These are phyloP conservation scores for Crassisporium funariophilum DNA, from an alignment of 768 basidiomycete genomes.

Conservation along the genomic window DNA sequence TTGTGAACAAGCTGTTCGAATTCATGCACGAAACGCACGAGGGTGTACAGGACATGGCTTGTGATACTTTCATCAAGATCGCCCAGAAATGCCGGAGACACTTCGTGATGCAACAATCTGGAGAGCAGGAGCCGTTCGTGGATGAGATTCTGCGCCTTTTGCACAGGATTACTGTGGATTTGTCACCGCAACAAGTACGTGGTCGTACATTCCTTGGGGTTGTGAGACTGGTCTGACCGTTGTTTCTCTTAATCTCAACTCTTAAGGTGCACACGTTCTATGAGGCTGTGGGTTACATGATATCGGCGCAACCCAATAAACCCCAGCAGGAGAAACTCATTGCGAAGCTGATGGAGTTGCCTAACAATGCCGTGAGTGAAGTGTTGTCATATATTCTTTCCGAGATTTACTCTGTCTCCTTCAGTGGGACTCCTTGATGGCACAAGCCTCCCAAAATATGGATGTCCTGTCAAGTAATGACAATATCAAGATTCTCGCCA, in stretches of 20 bases:
- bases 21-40: conserved; percentile 99
- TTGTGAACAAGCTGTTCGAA: conserved; percentile 99
- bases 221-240: conserved; percentile 16
- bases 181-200: conserved; percentile 82
- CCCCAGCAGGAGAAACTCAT: conserved; percentile 95
- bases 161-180: conserved; percentile 92
- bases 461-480: conserved; percentile 90
- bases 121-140: conserved; percentile 96
- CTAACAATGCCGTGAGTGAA: conserved; percentile 86
- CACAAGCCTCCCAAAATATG: conserved; percentile 88
- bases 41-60: conserved; percentile 99
- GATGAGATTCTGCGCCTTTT: conserved; percentile 93
- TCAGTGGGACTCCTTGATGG: conserved; percentile 97
- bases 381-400: not conserved
- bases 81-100: conserved; percentile 98
- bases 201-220: conserved; percentile 17
- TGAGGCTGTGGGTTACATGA: conserved; percentile 99
- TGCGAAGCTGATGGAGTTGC: conserved; percentile 93
- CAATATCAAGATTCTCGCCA: conserved; percentile 95
- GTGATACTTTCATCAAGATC: conserved; percentile 99
- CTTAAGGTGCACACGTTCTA: conserved; percentile 92
- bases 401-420: conserved; percentile 5
- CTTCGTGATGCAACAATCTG: conserved; percentile 98
- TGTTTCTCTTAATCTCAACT: conserved; percentile 14
- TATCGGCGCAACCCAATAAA: conserved; percentile 97